Evolutionary conservation across 2,329 filamentous ascomycete genomes (phyloP), one percentile per base, ranked within the genome.

Genomic region (Xylariaceae sp.): DNA sequence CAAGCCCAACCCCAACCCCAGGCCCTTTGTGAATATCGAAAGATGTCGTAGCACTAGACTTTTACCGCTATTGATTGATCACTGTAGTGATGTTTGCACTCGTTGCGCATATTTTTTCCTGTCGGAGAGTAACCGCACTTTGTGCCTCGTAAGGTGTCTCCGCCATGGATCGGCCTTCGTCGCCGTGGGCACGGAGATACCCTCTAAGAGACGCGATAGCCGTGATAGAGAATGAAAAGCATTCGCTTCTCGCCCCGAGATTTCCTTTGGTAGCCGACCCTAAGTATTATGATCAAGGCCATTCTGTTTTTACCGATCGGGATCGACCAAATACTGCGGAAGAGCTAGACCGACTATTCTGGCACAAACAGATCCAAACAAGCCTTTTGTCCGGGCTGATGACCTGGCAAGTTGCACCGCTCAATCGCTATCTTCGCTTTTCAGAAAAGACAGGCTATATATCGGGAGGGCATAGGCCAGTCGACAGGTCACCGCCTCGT

Each of bases 241-340:
- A 41, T 42, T 52, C 49, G 7, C 2, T 15, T 32, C n/a, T 51
- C 1, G 45, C 45, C 2, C 45, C 45, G 5, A 11, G 6, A 19
- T 14, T 15, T 27, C 49, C 49, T 6, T 38, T 14, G 17, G 38
- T 51, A 45, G 12, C 22, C 12, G 12, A 51, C 39, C 45, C 49
- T 32, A 51, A 45, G 38, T 51, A 51, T 32, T 51, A 51, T 32
- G 42, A 51, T 31, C 49, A 27, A 41, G 10, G 27, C 12, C 45
- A 36, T 36, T 27, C 39, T 9, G 7, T 1, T 17, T 1, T 14
- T 2, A 6, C 15, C 35, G 3, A 17, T 6, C 3, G 17, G 5
- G 5, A 47, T 10, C 39, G 3, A n/a, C 44, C 48, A 12, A 18
- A 31, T 31, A 38, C 22, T 36, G 1, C 2, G 11, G 11, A 1